phyloP scores from a whole-genome alignment of 225 moss, liverwort and hornwort genomes.

The Sphagnum tenellum region DNA sequence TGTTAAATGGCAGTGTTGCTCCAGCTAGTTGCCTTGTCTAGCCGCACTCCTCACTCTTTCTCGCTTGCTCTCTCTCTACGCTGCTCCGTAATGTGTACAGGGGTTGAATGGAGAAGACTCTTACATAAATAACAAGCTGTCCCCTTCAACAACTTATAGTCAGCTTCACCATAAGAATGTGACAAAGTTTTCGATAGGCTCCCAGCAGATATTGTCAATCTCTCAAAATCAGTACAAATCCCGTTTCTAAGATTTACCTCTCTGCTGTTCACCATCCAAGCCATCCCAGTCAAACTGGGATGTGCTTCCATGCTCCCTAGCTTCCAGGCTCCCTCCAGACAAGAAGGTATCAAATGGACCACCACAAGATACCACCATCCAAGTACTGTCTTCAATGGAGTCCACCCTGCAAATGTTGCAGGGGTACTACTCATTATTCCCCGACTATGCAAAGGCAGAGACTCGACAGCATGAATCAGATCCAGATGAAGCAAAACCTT shows the following conservation, averaged over 20 bases:
- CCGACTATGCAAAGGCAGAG: conserved; percentile 45
- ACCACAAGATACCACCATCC: too few relatives aligned
- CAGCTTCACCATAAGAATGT: conserved; percentile 18
- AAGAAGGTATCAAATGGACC: too few relatives aligned
- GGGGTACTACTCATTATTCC: too few relatives aligned
- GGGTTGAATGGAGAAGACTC: conserved; percentile 7
- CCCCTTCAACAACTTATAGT: conserved; percentile 36
- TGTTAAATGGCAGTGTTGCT: conserved; percentile 13
- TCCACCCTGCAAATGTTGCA: too few relatives aligned
- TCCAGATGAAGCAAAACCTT: conserved; percentile 66
- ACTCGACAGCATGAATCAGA: conserved; percentile 65
- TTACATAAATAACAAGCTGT: conserved; percentile 52
- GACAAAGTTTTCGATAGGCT: conserved; percentile 22
- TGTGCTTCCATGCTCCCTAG: too few relatives aligned
- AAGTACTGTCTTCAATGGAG: too few relatives aligned
- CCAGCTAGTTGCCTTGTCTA: conserved; percentile 17
- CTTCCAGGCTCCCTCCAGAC: too few relatives aligned
- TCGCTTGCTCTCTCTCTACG: conserved; percentile 29
- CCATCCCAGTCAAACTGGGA: too few relatives aligned
- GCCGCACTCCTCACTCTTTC: too few relatives aligned
- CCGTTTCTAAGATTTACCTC: conserved; percentile 11
- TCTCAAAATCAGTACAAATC: conserved; percentile 6
- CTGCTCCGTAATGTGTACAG: conserved; percentile 77
- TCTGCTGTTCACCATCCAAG: conserved; percentile 6
- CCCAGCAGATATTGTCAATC: conserved; percentile 8